These are phyloP conservation scores for Diaporthe sp. DNA, from an alignment of 2,329 filamentous ascomycete species.

Conservation along the genomic window DNA sequence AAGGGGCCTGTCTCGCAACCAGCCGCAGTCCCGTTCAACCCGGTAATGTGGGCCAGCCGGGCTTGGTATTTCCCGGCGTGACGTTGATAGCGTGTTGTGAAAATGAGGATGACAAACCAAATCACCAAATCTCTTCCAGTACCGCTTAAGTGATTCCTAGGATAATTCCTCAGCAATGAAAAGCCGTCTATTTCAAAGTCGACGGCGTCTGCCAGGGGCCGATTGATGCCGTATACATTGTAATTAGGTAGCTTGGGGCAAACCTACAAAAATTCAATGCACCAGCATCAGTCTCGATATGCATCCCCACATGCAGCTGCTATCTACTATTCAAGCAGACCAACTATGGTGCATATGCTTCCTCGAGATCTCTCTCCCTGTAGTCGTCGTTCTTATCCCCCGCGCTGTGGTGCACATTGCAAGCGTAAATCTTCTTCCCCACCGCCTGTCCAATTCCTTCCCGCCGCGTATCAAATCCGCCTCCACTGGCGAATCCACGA, in stretches of 20 bases:
- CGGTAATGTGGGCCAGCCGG: conserved; percentile 26
- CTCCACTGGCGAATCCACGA: background rate
- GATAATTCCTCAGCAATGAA: background rate
- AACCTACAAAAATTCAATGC: background rate
- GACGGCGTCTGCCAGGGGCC: background rate
- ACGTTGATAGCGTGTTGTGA: conserved; percentile 13
- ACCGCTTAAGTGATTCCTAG: background rate
- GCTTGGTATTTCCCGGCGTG: background rate
- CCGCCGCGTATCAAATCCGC: conserved; percentile 8
- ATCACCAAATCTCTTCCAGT: background rate
- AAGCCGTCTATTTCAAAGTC: background rate
- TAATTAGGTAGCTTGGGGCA: too few relatives aligned
- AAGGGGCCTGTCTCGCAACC: background rate
- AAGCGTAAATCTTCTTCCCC: conserved; percentile 1
- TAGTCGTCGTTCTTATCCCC: background rate
- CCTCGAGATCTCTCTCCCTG: background rate
- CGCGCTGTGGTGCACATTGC: background rate
- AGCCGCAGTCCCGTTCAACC: background rate
- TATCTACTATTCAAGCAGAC: background rate
- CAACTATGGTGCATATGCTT: background rate
- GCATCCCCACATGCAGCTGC: background rate
- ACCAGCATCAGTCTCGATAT: background rate
- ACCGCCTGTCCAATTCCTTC: conserved; percentile 2
- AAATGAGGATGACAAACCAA: conserved; percentile 21
- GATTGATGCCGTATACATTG: background rate